Base-by-base conservation (phyloP, 2,329 filamentous ascomycete species). In the Pyrenochaeta sp. region DNA sequence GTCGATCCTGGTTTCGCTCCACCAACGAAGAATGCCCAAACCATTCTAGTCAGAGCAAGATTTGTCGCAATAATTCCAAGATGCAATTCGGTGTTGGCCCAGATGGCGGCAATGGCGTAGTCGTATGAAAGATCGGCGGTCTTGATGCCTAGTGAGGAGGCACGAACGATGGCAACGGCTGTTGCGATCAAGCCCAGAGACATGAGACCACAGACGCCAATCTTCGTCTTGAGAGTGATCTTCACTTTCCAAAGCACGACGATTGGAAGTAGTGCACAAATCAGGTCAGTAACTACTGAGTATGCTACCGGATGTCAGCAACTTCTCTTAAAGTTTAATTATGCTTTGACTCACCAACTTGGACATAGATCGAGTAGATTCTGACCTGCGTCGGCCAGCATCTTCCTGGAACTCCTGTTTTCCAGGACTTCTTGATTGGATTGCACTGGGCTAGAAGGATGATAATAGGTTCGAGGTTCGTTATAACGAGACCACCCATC, bases 41-140 rank as follows among this genome's bases (percentile, higher is more conserved):
- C 47, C 43, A 47, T 47, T n/a, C 48, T 35, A 19, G 35, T 50
- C 4, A 53, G 48, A 10, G 56, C 51, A 14, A 65, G 48, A 28
- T 65, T 65, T 11, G 58, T 53, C n/a, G 61, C 60, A 21, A 61
- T 60, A 21, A 65, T 61, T 10, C 60, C 60, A 14, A 65, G 51
- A 41, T 60, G 54, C n/a, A 58, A 29, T 39, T 65, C 60, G 8
- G 58, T 57, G 31, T 53, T 61, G 23, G 58, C 50, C 61, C 61
- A 65, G 19, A 58, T 59, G 15, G 58, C 61, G 7, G 54, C 58
- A n/a, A 57, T 55, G 13, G 42, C 47, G 32, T 61, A 65, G 14
- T 55, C 51, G 31, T 61, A 61, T 5, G 58, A 56, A 8, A 60
- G 51, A 38, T 63, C 61, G 18, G 38, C 45, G 7, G 54, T 53